A percentile compares a stretch with the other conserved stretches of the same genome.
Conservation (phyloP, 1,139 yeast species). For the Citeromyces siamensis region DNA sequence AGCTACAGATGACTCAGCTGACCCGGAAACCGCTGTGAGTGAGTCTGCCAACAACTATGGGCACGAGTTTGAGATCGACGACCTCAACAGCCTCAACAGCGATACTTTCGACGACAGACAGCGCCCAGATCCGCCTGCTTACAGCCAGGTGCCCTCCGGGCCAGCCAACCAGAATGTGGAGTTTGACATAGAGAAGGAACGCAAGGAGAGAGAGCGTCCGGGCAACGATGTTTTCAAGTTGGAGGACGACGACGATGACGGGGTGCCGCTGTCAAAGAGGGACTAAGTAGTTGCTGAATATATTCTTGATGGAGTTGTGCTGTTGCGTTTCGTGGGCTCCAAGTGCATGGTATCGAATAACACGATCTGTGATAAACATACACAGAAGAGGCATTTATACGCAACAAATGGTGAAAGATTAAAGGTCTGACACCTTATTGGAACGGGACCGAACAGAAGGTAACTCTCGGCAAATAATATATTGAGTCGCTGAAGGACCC, state of each 20-base stretch:
- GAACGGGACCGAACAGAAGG: too few relatives aligned
- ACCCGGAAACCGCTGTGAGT: slow-evolving; percentile 45
- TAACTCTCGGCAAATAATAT: too few relatives aligned
- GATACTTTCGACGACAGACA: slow-evolving; percentile 22
- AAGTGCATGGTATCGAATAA: too few relatives aligned
- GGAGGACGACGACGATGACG: slow-evolving; percentile 2
- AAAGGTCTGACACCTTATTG: too few relatives aligned
- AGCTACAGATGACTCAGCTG: slow-evolving; percentile 58
- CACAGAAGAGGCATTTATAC: too few relatives aligned
- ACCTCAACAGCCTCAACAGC: slow-evolving; percentile 47
- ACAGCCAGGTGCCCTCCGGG: slow-evolving; percentile 2
- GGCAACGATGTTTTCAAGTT: slow-evolving; percentile 1
- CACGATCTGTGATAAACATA: too few relatives aligned
- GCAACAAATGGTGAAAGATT: too few relatives aligned
- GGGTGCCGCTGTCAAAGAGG: too few relatives aligned
- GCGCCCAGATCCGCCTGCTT: slow-evolving; percentile 7
- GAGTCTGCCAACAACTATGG: slow-evolving; percentile 21
- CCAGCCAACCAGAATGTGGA: background rate
- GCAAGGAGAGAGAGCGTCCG: slow-evolving; percentile 2
- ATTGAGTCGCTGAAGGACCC: too few relatives aligned
- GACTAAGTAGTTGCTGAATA: too few relatives aligned
- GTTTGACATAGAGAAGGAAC: slow-evolving; percentile 3
- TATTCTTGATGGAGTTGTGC: too few relatives aligned
- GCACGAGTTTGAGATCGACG: slow-evolving; percentile 63
- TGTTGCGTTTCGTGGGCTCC: too few relatives aligned